A percentile compares a stretch with the other conserved stretches of the same genome.
Evolutionary conservation across 345 rosid genomes (phyloP).

Genomic region (Rhodamnia rubescens): DNA sequence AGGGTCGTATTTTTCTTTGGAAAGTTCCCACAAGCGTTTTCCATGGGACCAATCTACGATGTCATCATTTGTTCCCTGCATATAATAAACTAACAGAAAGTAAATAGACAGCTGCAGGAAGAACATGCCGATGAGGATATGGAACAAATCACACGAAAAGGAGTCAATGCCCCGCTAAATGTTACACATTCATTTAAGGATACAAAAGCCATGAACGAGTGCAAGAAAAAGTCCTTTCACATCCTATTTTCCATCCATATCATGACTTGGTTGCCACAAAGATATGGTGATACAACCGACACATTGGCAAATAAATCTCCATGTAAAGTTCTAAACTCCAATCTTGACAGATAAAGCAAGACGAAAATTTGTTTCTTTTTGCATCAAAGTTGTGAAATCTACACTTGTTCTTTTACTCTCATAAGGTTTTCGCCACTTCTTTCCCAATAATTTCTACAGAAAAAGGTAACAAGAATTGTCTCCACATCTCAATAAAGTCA

Average conservation of each 20-base stretch:
- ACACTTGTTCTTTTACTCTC: background rate
- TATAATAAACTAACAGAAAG: background rate
- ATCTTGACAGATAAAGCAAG: background rate
- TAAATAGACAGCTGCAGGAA: background rate
- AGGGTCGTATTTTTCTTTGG: conserved; percentile 86
- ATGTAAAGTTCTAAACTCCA: background rate
- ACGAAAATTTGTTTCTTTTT: background rate
- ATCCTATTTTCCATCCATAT: background rate
- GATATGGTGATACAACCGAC: background rate
- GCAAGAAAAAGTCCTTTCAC: background rate
- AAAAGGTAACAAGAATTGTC: background rate
- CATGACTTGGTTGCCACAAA: background rate
- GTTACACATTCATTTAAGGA: background rate
- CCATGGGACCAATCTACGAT: conserved; percentile 87
- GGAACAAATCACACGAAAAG: background rate
- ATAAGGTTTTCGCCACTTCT: background rate
- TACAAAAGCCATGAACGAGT: background rate
- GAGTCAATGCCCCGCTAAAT: background rate
- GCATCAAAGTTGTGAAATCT: background rate
- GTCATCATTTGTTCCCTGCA: conserved; percentile 85
- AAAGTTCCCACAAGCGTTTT: conserved; percentile 83
- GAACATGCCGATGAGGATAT: background rate
- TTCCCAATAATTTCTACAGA: background rate
- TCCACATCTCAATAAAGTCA: background rate
- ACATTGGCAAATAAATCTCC: background rate